phyloP scores from a whole-genome alignment of 176 grass and related monocot species.

The Carex parvula region DNA sequence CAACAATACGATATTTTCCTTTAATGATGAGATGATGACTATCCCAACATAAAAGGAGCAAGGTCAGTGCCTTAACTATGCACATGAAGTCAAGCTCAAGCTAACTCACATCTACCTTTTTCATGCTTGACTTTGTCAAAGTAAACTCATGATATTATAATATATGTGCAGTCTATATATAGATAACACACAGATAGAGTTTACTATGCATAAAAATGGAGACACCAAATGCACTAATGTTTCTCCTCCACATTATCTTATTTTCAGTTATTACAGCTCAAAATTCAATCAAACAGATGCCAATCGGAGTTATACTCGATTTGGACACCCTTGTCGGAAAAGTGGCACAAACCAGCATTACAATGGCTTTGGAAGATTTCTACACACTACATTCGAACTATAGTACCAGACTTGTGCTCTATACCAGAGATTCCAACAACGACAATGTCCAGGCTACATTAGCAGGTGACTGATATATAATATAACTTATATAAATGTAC shows the following conservation, averaged over 20 bases:
- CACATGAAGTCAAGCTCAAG: no score
- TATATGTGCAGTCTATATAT: background rate
- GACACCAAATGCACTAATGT: background rate
- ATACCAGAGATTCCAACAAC: constrained; percentile 36
- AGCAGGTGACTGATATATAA: background rate
- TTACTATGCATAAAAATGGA: background rate
- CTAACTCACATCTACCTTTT: no score
- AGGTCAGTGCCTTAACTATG: no score
- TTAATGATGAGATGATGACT: no score
- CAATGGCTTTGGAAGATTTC: constrained; percentile 56
- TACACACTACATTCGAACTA: constrained; percentile 28
- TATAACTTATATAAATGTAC: background rate
- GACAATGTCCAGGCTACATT: constrained; percentile 37
- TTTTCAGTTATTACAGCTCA: background rate
- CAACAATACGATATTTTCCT: no score
- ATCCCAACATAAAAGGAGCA: no score
- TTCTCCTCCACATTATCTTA: background rate
- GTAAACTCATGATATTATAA: background rate
- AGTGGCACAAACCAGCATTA: constrained; percentile 36
- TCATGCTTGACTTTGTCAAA: background rate
- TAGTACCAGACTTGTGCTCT: constrained; percentile 35
- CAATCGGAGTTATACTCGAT: constrained; percentile 46
- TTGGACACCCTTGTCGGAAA: constrained; percentile 29
- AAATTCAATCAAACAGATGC: background rate
- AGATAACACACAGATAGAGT: background rate